Conservation (phyloP, 2,329 filamentous ascomycete genomes). For the Coleophoma cylindrospora region DNA sequence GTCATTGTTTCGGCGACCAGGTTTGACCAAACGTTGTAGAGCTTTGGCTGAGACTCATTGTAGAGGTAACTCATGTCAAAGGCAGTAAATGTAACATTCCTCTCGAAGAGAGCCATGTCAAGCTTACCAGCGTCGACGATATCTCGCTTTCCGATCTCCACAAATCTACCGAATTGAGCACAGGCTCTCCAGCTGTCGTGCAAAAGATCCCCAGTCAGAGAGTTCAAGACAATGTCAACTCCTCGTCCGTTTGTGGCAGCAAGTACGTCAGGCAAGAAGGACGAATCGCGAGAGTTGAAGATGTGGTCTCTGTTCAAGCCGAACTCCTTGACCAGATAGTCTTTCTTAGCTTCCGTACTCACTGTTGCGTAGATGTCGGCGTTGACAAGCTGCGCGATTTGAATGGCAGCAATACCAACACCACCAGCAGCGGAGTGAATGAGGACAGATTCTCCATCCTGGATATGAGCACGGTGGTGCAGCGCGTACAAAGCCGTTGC, state of each 20-base stretch:
- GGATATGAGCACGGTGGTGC: constrained; percentile 1
- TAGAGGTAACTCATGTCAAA: constrained; percentile 26
- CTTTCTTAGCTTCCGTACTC: constrained; percentile 11
- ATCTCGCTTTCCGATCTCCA: constrained; percentile 31
- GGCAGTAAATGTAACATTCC: constrained; percentile 32
- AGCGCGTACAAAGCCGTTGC: background rate
- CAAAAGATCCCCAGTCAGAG: constrained; percentile 17
- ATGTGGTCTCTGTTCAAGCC: constrained; percentile 13
- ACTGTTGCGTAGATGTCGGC: constrained; percentile 24
- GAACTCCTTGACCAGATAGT: constrained; percentile 15
- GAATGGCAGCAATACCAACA: constrained; percentile 27
- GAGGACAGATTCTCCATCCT: constrained; percentile 14
- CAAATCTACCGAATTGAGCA: constrained; percentile 27
- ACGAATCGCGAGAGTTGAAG: constrained; percentile 22
- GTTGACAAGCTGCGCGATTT: constrained; percentile 18
- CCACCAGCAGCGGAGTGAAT: constrained; percentile 27
- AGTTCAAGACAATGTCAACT: constrained; percentile 24
- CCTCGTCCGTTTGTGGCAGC: constrained; percentile 13
- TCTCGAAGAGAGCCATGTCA: constrained; percentile 24
- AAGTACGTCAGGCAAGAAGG: constrained; percentile 11
- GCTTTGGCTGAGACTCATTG: constrained; percentile 18
- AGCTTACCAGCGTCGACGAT: constrained; percentile 20
- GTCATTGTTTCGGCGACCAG: background rate
- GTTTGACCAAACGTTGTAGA: constrained; percentile 27
- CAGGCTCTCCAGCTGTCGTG: constrained; percentile 25